Evolutionary conservation across 2,329 filamentous ascomycete genomes (phyloP), one percentile per base, ranked within the genome.

Genomic region (Cordyceps cicadae): DNA sequence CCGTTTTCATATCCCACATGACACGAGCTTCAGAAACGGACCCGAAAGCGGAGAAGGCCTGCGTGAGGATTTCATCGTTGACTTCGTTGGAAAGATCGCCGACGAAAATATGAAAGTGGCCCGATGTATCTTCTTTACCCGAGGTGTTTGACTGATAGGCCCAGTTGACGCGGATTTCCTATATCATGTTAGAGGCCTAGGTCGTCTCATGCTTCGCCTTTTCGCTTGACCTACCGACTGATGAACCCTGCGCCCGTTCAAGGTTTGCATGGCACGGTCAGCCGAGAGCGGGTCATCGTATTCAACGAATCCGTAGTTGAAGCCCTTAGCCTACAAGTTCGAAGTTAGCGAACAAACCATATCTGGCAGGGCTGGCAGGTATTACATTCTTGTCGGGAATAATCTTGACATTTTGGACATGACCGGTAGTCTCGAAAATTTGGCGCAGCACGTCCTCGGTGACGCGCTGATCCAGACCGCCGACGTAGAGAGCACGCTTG

Each of bases 1-100:
- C 94, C 41, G 94, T 99, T 83, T 99, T 99, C 94, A 99, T 99
- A 75, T 99, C 94, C 94, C 94, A 99, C 94, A 99, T 99, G 65
- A 99, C 94, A 69, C 94, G 92, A 63, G 94, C 94, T 76, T 99
- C 94, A 3, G 94, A 99, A 54, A 99, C 92, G 14, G 87, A 90
- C 46, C 94, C 94, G 74, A 97, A 99, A 50, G 91, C 91, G 53
- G 91, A 95, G 76, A 99, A 99, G 14, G 94, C 94, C 75, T 97
- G 92, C 17, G 89, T 81, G 24, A 99, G 82, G 57, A 97, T 86
- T 71, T 99, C 94, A 69, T 99, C 94, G 69, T 99, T 99, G 74
- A 99, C 94, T 75, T 99, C 94, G 71, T 99, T 99, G 68, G 92
- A 97, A 61, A 99, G 78, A 72, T 99, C 94, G 63, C 94, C 94